Base-by-base conservation (phyloP, 768 basidiomycete genomes). In the Krasilnikovozyma curviuscula region DNA sequence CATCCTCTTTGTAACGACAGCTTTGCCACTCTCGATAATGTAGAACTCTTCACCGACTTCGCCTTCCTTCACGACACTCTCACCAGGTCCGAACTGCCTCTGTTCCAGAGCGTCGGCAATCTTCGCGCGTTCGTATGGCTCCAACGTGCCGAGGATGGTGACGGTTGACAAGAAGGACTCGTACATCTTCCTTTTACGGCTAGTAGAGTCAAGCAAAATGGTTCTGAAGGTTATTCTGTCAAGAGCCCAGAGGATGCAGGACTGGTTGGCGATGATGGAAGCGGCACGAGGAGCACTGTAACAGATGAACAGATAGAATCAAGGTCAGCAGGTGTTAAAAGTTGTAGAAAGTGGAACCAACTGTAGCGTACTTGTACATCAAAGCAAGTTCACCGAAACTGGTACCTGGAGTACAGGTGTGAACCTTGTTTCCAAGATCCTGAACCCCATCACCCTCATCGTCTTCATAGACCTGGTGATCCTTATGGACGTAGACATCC, bases 141-240 rank as follows among this genome's bases (percentile, higher is more conserved):
- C 80, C 37, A 98, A 74, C 7, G 83, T 81, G 27, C 81, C 76
- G 37, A 98, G 71, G 39, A 98, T 73, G 2, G 79, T 75, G 14
- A 95, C 89, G 7, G 80, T 83, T n/a, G 78, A 76, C 48, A 98
- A 69, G 72, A 98, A 98, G 30, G 79, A 75, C 63, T 98, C 93
- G 63, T 97, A 97, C 81, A 93, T 89, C 57, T 82, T 83, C 44
- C 91, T 72, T 56, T 86, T 78, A 49, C 81, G 72, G 57, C 88
- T 81, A 29, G 86, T 85, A 44, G 84, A 79, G 64, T 88, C 88
- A 52, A 97, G 73, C 45, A 98, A 81, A 66, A 98, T 95, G 6
- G 86, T 93, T 39, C 93, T 77, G 78, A 97, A 98, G 3, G 89
- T 97, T 57, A 89, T 86, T 48, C 93, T 81, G 68, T 98, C 93